phyloP scores from a whole-genome alignment of 257 asterid genomes.

The Nemophila menziesii region DNA sequence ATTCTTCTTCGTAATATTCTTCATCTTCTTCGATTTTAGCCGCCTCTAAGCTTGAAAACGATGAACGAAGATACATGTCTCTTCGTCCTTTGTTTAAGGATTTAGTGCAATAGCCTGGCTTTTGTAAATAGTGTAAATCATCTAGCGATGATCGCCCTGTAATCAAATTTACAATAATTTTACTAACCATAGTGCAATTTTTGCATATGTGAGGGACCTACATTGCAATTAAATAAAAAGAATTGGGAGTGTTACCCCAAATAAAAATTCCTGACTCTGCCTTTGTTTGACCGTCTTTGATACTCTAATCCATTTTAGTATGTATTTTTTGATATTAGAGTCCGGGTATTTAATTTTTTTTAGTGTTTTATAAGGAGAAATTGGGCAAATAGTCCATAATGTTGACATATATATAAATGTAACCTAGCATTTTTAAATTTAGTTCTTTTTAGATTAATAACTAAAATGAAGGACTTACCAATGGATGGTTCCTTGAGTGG shows the following conservation, averaged over 20 bases:
- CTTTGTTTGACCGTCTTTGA: too few relatives aligned
- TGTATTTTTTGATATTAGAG: too few relatives aligned
- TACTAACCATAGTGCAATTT: background rate
- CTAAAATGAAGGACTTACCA: slow-evolving; percentile 30
- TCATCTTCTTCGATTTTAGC: slow-evolving; percentile 45
- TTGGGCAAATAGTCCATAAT: too few relatives aligned
- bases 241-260: too few relatives aligned
- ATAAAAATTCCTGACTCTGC: too few relatives aligned
- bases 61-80: slow-evolving; percentile 47
- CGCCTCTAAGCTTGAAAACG: slow-evolving; percentile 54
- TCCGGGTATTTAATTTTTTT: too few relatives aligned
- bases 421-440: too few relatives aligned
- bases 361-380: too few relatives aligned
- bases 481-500: slow-evolving; percentile 49
- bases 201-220: background rate
- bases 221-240: too few relatives aligned
- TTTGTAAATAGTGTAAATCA: slow-evolving; percentile 24
- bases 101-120: slow-evolving; percentile 18
- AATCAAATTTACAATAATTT: slow-evolving; percentile 31
- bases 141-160: slow-evolving; percentile 51
- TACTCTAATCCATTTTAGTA: too few relatives aligned
- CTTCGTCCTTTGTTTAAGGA: slow-evolving; percentile 37
- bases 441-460: too few relatives aligned
- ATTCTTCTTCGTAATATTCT: slow-evolving; percentile 46
- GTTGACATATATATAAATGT: too few relatives aligned